Conservation (phyloP, 352 stramenopile species). For the Blastocystis sp. region DNA sequence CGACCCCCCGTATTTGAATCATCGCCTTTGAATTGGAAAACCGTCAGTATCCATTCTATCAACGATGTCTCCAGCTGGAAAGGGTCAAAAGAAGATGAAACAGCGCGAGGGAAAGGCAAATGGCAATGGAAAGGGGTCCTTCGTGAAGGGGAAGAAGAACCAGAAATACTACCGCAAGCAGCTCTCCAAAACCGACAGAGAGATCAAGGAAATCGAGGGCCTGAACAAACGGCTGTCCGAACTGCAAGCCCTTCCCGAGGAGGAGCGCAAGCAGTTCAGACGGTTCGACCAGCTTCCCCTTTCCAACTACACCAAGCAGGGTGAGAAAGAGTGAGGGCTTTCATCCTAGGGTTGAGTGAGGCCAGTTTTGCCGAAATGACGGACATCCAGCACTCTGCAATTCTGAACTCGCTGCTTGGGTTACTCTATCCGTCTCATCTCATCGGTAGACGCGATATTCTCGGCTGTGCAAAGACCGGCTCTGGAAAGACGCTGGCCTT, state of each 20-base stretch:
- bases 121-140: constrained; percentile 4
- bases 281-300: constrained; percentile 81
- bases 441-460: constrained; percentile 79
- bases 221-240: constrained; percentile 2
- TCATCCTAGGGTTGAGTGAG: constrained; percentile 76
- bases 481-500: constrained; percentile 89
- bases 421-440: constrained; percentile 71
- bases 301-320: constrained; percentile 78
- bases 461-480: constrained; percentile 86
- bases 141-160: neutral
- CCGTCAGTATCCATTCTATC: neutral
- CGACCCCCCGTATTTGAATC: neutral
- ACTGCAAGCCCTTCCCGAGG: constrained; percentile 20
- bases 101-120: neutral
- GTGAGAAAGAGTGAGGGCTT: constrained; percentile 14
- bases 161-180: neutral
- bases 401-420: constrained; percentile 79
- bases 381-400: constrained; percentile 82
- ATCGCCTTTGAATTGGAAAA: neutral
- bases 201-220: constrained; percentile 44
- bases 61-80: neutral
- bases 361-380: constrained; percentile 80
- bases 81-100: neutral
- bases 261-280: constrained; percentile 16
- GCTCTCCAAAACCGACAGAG: constrained; percentile 38